phyloP scores from a whole-genome alignment of 352 stramenopile species.

The Phytophthora syringae region DNA sequence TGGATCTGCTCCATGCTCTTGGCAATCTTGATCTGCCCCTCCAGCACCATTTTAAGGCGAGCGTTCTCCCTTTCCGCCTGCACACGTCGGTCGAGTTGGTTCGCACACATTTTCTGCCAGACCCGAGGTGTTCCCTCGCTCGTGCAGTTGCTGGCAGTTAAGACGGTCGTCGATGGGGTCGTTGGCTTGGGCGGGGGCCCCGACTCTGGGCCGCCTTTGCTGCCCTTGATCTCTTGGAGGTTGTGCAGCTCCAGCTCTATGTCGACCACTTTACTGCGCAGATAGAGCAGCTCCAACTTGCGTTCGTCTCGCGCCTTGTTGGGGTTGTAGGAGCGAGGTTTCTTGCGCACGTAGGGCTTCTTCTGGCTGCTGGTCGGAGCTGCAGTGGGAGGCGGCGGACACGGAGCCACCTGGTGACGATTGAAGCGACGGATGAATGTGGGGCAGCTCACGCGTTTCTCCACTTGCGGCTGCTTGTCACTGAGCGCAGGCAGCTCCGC shows the following conservation, averaged over 20 bases:
- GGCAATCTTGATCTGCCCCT: constrained; percentile 57
- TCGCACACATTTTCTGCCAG: constrained; percentile 41
- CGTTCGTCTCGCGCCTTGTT: constrained; percentile 35
- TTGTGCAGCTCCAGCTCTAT: constrained; percentile 41
- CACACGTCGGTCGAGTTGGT: constrained; percentile 29
- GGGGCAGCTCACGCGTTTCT: background rate
- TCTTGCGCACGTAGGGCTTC: constrained; percentile 22
- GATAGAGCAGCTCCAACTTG: constrained; percentile 41
- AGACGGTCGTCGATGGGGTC: background rate
- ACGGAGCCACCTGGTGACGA: constrained; percentile 21
- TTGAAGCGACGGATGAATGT: constrained; percentile 28
- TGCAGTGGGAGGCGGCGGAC: constrained; percentile 8
- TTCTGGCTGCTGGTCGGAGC: constrained; percentile 13
- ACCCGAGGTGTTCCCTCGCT: constrained; percentile 25
- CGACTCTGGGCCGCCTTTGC: background rate
- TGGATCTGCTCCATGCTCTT: constrained; percentile 49
- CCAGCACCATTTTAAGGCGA: constrained; percentile 50
- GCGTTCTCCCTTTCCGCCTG: constrained; percentile 54
- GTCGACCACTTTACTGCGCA: constrained; percentile 45
- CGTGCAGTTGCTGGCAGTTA: constrained; percentile 1
- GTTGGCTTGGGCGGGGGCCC: constrained; percentile 7
- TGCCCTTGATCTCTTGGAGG: constrained; percentile 29
- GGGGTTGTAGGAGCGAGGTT: constrained; percentile 39
- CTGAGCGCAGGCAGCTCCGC: constrained; percentile 11
- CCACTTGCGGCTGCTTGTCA: constrained; percentile 16